Base-by-base conservation (phyloP, 2,329 filamentous ascomycete genomes). In the Hypoxylon sp. region DNA sequence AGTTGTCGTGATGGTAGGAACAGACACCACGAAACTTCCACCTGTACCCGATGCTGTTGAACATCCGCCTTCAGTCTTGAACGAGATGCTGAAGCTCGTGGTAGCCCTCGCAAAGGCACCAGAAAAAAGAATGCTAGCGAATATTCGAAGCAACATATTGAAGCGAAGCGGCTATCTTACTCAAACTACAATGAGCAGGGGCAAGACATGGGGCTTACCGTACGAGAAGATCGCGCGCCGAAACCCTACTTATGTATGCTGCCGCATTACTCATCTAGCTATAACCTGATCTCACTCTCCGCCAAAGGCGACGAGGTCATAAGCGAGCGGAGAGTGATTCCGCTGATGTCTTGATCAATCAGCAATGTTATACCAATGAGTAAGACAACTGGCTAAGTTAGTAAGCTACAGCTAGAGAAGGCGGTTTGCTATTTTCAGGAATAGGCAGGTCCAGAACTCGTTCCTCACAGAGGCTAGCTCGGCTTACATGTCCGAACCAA, bases 21-120 rank as follows among this genome's bases (percentile, higher is more conserved):
- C 65, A 13, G 70, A 67, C 39, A 56, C 63, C 13, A 72, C 73
- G 3, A 65, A 62, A 8, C 42, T 56, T 24, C 70, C 72, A 2
- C 69, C 69, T 2, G 59, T 69, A 15, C 69, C 72, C 32, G 65
- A 74, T 6, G 10, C 51, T 17, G 69, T 73, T 13, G 70, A 68
- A 29, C 74, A 75, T 24, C 44, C 54, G 1, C 57, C 55, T 8
- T 47, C 37, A 5, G 63, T 71, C 15, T 58, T 48, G 24, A 67
- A 71, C 13, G 69, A 70, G 19, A 70, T 56, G 48, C 37, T 59
- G 13, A 68, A 70, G 7, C 54, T 47, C 10, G 72, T 75, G 5
- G 63, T 51, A 32, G 71, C 69, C 24, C 32, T 46, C 19, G 55
- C 71, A 6, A 73, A n/a, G 15, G 52, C 59, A 32, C 66, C 69